phyloP scores from a whole-genome alignment of 225 moss, liverwort and hornwort genomes.

The Thuidium tamariscinum region DNA sequence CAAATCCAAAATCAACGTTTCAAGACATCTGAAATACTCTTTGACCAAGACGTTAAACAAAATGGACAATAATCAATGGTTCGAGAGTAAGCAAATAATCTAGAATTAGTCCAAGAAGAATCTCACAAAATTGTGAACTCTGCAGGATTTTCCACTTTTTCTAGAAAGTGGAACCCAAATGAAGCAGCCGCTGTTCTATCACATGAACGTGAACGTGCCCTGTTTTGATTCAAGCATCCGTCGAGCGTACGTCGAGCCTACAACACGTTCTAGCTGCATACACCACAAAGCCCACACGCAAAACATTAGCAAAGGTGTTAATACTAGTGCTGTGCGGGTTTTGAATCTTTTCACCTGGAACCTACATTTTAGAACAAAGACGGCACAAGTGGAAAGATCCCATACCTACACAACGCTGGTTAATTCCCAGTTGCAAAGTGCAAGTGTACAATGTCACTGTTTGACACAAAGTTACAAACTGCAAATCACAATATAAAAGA shows the following conservation, averaged over 20 bases:
- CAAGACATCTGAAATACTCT: neutral
- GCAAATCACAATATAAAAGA: neutral
- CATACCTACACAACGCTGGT: neutral
- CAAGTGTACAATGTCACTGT: neutral
- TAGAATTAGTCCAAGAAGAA: neutral
- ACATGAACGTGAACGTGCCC: slow-evolving; percentile 43
- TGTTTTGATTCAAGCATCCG: slow-evolving; percentile 29
- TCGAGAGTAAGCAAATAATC: neutral
- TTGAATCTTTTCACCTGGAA: neutral
- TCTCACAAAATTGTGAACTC: neutral
- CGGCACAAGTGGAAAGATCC: neutral
- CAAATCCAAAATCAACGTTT: neutral
- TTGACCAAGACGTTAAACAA: neutral
- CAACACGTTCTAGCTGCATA: slow-evolving; percentile 46
- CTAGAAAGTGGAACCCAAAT: neutral
- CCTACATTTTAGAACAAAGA: neutral
- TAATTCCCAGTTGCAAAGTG: neutral
- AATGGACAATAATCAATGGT: neutral
- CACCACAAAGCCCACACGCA: neutral
- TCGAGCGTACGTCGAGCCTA: slow-evolving; percentile 27
- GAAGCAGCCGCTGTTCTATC: neutral
- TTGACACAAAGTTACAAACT: neutral
- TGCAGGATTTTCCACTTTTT: neutral
- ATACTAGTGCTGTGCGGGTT: neutral
- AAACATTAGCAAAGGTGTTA: neutral